Evolutionary conservation across 768 basidiomycete species (phyloP), one percentile per base, ranked within the genome.

Genomic region (Lentinula aciculospora): DNA sequence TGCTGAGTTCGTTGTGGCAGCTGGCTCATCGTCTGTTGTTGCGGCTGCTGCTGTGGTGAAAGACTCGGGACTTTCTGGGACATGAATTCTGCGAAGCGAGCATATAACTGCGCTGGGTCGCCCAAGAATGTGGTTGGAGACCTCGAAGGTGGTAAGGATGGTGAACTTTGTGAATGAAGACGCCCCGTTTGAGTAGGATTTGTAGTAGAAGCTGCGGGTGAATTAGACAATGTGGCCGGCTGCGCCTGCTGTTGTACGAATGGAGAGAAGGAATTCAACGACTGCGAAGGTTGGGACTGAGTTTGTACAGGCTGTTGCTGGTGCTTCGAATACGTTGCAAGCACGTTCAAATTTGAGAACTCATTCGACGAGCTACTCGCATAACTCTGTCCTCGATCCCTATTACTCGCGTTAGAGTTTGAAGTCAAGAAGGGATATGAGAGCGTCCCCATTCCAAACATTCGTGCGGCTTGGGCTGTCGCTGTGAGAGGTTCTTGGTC

Each of bases 61-160:
- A 25, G 31, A 8, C n/a, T 44, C 12, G 42, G 21, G 13, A 21
- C 32, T 40, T 53, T 53, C 36, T 23, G 51, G 5, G 51, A 36
- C 51, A 53, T 39, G 27, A 53, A 53, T n/a, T 53, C 51, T 27
- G 51, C 19, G 37, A 53, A 53, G 6, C 51, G 51, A 17, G 51
- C 51, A 39, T 53, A 53, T 10, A 53, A 23, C 34, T 53, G 51
- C 36, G 36, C 34, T 5, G 51, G 51, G 17, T 53, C 51, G 19
- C 36, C 36, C 9, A 34, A 13, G 4, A 51, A 36, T 19, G 31
- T 10, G 3, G 49, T 12, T 36, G n/a, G 17, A 34, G 51, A 21
- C 2, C 21, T 10, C 21, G 51, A 17, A 17, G 51, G 21, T 6
- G 51, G 10, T 15, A 34, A 53, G 6, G 51, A 36, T 36, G 29